Evolutionary conservation across 1,139 yeast genomes (phyloP).

Genomic region (Yamadazyma triangularis): DNA sequence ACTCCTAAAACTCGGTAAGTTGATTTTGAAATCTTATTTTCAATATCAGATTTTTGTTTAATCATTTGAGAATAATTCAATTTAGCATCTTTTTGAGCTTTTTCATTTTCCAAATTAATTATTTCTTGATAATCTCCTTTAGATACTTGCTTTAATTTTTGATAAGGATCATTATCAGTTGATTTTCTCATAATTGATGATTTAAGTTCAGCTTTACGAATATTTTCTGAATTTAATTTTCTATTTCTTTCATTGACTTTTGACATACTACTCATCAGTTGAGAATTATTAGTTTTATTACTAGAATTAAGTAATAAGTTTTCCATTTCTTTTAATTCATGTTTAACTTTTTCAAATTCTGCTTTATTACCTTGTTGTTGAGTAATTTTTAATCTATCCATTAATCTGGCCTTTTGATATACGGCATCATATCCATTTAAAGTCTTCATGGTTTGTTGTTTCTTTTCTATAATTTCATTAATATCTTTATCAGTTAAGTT

Average conservation of each 20-base stretch:
- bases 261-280: slow-evolving; percentile 42
- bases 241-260: slow-evolving; percentile 79
- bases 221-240: slow-evolving; percentile 68
- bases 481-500: slow-evolving; percentile 74
- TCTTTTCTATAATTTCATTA: slow-evolving; percentile 66
- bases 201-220: slow-evolving; percentile 74
- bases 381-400: slow-evolving; percentile 76
- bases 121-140: slow-evolving; percentile 67
- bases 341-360: slow-evolving; percentile 50
- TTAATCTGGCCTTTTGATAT: slow-evolving; percentile 64
- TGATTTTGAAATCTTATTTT: slow-evolving; percentile 36
- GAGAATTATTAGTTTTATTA: slow-evolving; percentile 16
- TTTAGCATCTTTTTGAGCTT: slow-evolving; percentile 39
- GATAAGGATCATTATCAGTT: slow-evolving; percentile 77
- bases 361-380: slow-evolving; percentile 55
- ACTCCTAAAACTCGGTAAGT: slow-evolving; percentile 43
- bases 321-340: slow-evolving; percentile 30
- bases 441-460: slow-evolving; percentile 56
- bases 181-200: slow-evolving; percentile 54
- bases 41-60: slow-evolving; percentile 35
- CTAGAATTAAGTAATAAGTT: slow-evolving; percentile 22
- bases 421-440: slow-evolving; percentile 64
- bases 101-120: slow-evolving; percentile 41
- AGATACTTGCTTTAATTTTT: slow-evolving; percentile 82
- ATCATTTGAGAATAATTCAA: slow-evolving; percentile 29